A percentile compares a stretch with the other conserved stretches of the same genome.
These are phyloP conservation scores for Kluyveromyces aestuarii DNA, from an alignment of 805 yeast species.

Conservation along the genomic window DNA sequence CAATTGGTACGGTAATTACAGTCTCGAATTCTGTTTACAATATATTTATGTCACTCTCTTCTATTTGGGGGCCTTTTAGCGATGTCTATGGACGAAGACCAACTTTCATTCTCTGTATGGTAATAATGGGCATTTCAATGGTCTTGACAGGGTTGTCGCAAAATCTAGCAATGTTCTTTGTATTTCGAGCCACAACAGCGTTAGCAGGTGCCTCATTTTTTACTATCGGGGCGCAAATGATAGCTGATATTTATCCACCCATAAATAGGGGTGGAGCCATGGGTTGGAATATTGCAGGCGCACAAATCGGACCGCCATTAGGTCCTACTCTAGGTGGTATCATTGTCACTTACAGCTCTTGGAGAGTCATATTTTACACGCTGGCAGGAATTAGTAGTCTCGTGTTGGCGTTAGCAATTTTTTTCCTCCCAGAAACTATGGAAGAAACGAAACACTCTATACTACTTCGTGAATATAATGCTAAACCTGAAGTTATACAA, in stretches of 20 bases:
- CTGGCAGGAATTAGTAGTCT: slow-evolving; percentile 37
- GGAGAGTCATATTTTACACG: slow-evolving; percentile 48
- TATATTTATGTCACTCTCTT: slow-evolving; percentile 42
- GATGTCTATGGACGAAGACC: slow-evolving; percentile 44
- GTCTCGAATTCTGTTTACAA: slow-evolving; percentile 43
- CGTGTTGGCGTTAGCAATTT: slow-evolving; percentile 27
- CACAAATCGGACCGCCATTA: slow-evolving; percentile 45
- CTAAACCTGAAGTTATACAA: slow-evolving; percentile 23
- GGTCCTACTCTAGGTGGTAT: slow-evolving; percentile 48
- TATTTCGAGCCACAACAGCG: slow-evolving; percentile 43
- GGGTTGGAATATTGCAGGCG: slow-evolving; percentile 40
- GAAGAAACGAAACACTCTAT: slow-evolving; percentile 7
- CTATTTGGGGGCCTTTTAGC: slow-evolving; percentile 41
- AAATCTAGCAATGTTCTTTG: slow-evolving; percentile 44
- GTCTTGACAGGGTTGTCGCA: slow-evolving; percentile 38
- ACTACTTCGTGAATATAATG: slow-evolving; percentile 8
- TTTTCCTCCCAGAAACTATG: slow-evolving; percentile 41
- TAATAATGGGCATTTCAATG: slow-evolving; percentile 23
- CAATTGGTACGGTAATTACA: slow-evolving; percentile 39
- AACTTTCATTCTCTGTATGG: slow-evolving; percentile 35
- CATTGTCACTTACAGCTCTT: slow-evolving; percentile 39
- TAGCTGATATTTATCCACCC: slow-evolving; percentile 44
- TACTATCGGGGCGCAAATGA: slow-evolving; percentile 41
- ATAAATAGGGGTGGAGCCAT: slow-evolving; percentile 43
- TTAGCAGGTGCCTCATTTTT: slow-evolving; percentile 48